A percentile compares a stretch with the other conserved stretches of the same genome.
Conservation (phyloP, 805 yeast species). For the Wickerhamomyces sydowiorum region DNA sequence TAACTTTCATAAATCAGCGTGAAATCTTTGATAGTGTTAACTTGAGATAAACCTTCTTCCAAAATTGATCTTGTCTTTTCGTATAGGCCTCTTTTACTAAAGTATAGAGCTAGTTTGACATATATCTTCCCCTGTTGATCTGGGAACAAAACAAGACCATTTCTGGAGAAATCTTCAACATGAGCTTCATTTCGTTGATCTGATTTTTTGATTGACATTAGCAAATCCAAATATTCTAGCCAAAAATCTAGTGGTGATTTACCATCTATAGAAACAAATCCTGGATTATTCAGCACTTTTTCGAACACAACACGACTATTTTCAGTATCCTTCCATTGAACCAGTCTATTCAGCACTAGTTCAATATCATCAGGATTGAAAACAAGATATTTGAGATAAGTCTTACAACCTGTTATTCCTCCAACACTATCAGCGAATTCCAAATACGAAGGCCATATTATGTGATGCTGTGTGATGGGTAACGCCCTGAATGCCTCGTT, state of each 20-base stretch:
- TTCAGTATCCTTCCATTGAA: slow-evolving; percentile 26
- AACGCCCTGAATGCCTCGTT: slow-evolving; percentile 43
- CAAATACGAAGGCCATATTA: slow-evolving; percentile 51
- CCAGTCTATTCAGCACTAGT: slow-evolving; percentile 25
- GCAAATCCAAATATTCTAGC: slow-evolving; percentile 37
- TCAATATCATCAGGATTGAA: slow-evolving; percentile 26
- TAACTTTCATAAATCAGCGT: slow-evolving; percentile 57
- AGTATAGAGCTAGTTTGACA: slow-evolving; percentile 42
- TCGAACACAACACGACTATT: slow-evolving; percentile 29
- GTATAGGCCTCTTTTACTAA: slow-evolving; percentile 31
- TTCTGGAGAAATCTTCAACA: slow-evolving; percentile 29
- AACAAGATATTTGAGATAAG: slow-evolving; percentile 28
- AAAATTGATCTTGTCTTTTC: slow-evolving; percentile 36
- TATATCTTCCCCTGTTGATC: slow-evolving; percentile 52
- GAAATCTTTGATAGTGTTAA: slow-evolving; percentile 55
- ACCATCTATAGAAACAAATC: slow-evolving; percentile 28
- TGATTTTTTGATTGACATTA: slow-evolving; percentile 19
- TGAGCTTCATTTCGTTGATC: slow-evolving; percentile 7
- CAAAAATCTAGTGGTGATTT: slow-evolving; percentile 44
- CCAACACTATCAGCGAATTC: slow-evolving; percentile 38
- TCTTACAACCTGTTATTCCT: slow-evolving; percentile 25
- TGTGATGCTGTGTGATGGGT: slow-evolving; percentile 47
- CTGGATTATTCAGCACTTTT: slow-evolving; percentile 27
- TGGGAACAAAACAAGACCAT: slow-evolving; percentile 40
- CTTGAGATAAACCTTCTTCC: slow-evolving; percentile 40